Evolutionary conservation across 1,284 basidiomycete genomes (phyloP), one percentile per base, ranked within the genome.

Genomic region (Austroboletus novae-zelandiae): DNA sequence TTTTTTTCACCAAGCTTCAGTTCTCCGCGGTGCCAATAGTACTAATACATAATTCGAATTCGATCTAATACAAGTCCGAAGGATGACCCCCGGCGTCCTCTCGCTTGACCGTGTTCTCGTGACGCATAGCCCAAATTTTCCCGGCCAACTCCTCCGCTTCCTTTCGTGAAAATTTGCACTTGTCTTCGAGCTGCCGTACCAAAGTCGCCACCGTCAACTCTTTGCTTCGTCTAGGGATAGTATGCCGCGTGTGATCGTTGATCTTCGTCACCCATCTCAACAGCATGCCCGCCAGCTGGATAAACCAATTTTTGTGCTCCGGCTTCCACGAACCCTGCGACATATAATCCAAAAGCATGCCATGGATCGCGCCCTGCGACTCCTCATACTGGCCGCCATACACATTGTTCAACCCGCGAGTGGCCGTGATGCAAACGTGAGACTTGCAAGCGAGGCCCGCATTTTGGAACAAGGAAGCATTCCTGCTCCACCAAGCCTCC

Each of bases 341-440:
- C 51, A 58, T 40, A 36, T 61, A 53, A 13, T 35, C 27, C 40
- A 56, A 47, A 15, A 62, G 57, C 63, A 62, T 62, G 9, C 4
- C 32, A 9, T 17, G 49, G 37, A 62, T 49, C 35, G 46, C 52
- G 9, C 5, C 17, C 50, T 54, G 57, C 31, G 61, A 62, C 17
- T 48, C 44, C 3, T 40, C 9, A 31, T 62, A 62, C 41, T 51
- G 47, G 5, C 23, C 14, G 8, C 34, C 48, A 39, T 66, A 62
- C 8, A 50, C 48, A 14, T 42, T 10, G 1, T 51, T 11, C 6
- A 51, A 14, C 2, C 61, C 61, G 2, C 25, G 42, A 10, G 25
- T 64, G n/a, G 55, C 50, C 15, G 64, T 64, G 29, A 62, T 45
- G 39, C 64, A 62, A 15, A 44, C 64, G 42, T 62, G 64, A 30